Base-by-base conservation (phyloP, 1,139 yeast species). In the Blastobotrys proliferans region DNA sequence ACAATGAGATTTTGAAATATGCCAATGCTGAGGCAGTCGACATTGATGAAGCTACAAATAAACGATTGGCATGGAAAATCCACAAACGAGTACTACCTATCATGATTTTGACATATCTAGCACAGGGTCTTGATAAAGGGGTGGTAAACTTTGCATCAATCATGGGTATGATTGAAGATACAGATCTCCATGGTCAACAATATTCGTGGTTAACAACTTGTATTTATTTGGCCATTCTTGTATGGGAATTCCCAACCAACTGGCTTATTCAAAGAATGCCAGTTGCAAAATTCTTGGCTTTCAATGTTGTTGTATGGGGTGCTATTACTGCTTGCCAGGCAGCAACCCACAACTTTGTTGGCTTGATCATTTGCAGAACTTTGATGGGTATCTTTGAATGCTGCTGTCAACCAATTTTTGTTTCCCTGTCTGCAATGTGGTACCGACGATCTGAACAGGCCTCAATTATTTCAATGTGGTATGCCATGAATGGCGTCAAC, bases 51-150 rank as follows among this genome's bases (percentile, higher is more conserved):
- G 63, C 57, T 19, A 59, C 60, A 21, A 66, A 68, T 32, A 61
- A 57, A 45, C 62, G 51, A 44, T 55, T 76, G 11, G 58, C 70
- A 13, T 51, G 76, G 44, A 81, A 80, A 54, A 76, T 78, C 34
- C 85, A 81, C 57, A 34, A 71, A 13, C 72, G 63, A 50, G 56
- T 82, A 49, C 62, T 78, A 51, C 83, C 87, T 0, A 27, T 51
- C 21, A 50, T 52, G 37, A 31, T 41, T 16, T 14, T 44, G 14
- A 47, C 50, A 76, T 37, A 69, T 78, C 67, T 73, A 78, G 54
- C 34, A 34, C 88, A 81, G 60, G 78, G 75, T 47, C 75, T 81
- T 77, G 77, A 72, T 51, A 72, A 72, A 51, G 69, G 66, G 6
- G 62, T 71, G 16, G 52, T 67, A 36, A 58, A 70, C 39, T 66